phyloP scores from a whole-genome alignment of 805 yeast genomes.

The Myxozyma geophila region DNA sequence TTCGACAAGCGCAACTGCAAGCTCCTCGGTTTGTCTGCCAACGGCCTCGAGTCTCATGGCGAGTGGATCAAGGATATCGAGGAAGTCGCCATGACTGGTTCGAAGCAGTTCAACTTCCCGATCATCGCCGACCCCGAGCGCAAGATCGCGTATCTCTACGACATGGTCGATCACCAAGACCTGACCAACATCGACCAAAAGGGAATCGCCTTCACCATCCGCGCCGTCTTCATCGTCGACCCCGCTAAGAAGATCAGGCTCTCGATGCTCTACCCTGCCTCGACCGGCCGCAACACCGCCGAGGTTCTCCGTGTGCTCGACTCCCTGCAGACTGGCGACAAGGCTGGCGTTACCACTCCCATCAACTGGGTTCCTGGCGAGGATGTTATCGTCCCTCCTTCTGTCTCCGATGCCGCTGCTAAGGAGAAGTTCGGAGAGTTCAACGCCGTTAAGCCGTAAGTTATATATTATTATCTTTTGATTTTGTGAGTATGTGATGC shows the following conservation, averaged over 20 bases:
- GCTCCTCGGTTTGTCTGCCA: slow-evolving; percentile 89
- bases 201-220: slow-evolving; percentile 85
- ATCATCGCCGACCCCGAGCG: slow-evolving; percentile 87
- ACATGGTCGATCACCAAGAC: slow-evolving; percentile 88
- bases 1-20: slow-evolving; percentile 85
- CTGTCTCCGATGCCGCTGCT: slow-evolving; percentile 77
- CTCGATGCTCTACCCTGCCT: slow-evolving; percentile 88
- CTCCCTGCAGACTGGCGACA: slow-evolving; percentile 86
- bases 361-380: slow-evolving; percentile 89
- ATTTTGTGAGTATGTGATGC: neutral
- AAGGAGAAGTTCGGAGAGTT: slow-evolving; percentile 84
- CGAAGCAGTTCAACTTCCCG: slow-evolving; percentile 75
- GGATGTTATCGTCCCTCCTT: slow-evolving; percentile 91
- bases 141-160: slow-evolving; percentile 80
- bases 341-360: slow-evolving; percentile 87
- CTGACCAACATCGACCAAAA: slow-evolving; percentile 71
- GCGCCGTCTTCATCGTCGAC: slow-evolving; percentile 92
- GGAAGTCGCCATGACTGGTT: slow-evolving; percentile 66
- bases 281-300: slow-evolving; percentile 92
- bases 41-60: slow-evolving; percentile 78
- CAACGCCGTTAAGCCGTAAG: slow-evolving; percentile 82
- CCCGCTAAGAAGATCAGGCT: slow-evolving; percentile 89
- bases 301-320: slow-evolving; percentile 92
- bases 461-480: no score
- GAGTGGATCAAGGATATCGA: slow-evolving; percentile 93